Evolutionary conservation across 345 rosid species (phyloP).

Genomic region (Noccaea caerulescens): DNA sequence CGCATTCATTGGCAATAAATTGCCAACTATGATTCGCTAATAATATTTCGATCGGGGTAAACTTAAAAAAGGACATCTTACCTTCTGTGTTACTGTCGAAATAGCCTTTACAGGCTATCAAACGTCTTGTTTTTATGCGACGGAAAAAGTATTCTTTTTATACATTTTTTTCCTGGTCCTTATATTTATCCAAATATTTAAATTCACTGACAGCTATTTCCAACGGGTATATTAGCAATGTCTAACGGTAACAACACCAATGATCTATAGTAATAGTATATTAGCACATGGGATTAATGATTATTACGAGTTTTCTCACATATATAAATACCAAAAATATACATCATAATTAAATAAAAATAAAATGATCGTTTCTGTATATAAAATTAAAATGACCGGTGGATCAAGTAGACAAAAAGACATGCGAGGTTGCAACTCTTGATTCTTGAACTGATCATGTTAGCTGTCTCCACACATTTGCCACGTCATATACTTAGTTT

Average conservation of each 20-base stretch:
- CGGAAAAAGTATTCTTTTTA: neutral
- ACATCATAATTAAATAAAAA: neutral
- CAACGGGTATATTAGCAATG: slow-evolving; percentile 34
- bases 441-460: slow-evolving; percentile 34
- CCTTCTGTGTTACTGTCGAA: slow-evolving; percentile 33
- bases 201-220: slow-evolving; percentile 43
- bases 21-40: slow-evolving; percentile 34
- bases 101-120: slow-evolving; percentile 38
- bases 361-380: neutral
- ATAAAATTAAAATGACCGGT: neutral
- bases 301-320: slow-evolving; percentile 8
- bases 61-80: slow-evolving; percentile 23
- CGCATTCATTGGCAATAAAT: slow-evolving; percentile 12
- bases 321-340: neutral
- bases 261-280: neutral
- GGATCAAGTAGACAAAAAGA: slow-evolving; percentile 42
- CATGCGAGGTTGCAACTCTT: slow-evolving; percentile 42
- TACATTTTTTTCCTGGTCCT: neutral
- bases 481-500: slow-evolving; percentile 26
- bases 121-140: slow-evolving; percentile 10
- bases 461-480: slow-evolving; percentile 39
- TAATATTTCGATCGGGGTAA: neutral
- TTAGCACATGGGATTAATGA: slow-evolving; percentile 36
- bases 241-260: slow-evolving; percentile 37
- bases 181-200: slow-evolving; percentile 26